Percentiles rank a stretch among this genome's conserved stretches.
These are phyloP conservation scores for Alternaria novae-zelandiae DNA, from an alignment of 2,329 filamentous ascomycete genomes.

Conservation along the genomic window DNA sequence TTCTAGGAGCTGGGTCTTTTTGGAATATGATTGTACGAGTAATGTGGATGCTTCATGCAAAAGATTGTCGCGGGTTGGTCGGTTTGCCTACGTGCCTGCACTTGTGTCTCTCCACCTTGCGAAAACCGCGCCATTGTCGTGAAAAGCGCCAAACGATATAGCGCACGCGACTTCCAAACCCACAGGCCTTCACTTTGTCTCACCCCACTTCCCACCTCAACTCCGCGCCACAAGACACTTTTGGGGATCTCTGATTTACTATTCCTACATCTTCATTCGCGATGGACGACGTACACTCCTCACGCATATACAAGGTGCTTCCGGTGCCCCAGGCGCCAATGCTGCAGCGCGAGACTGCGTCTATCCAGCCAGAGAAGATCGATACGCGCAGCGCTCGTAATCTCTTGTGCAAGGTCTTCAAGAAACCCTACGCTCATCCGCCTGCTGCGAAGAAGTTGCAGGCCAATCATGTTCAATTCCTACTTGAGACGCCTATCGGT, in stretches of 20 bases:
- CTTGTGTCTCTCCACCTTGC: background rate
- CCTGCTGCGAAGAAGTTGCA: background rate
- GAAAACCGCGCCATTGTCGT: background rate
- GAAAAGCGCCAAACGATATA: background rate
- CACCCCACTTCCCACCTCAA: background rate
- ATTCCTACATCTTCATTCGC: background rate
- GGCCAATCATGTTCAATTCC: background rate
- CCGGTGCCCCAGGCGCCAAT: background rate
- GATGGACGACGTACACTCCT: background rate
- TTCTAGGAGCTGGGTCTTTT: constrained; percentile 25
- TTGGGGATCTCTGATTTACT: background rate
- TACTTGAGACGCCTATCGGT: constrained; percentile 9
- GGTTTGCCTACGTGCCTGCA: background rate
- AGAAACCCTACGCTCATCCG: background rate
- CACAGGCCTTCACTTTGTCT: background rate
- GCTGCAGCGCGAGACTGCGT: constrained; percentile 1
- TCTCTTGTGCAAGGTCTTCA: constrained; percentile 6
- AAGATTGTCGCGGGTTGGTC: background rate
- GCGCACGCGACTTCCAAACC: background rate
- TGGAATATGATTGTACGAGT: constrained; percentile 18
- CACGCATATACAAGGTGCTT: background rate
- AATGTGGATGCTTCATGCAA: constrained; percentile 1
- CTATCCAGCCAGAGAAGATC: background rate
- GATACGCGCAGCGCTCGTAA: constrained; percentile 5
- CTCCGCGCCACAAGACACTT: background rate